Evolutionary conservation across 1,139 yeast genomes (phyloP), one percentile per base, ranked within the genome.

Genomic region (Candida gigantensis): DNA sequence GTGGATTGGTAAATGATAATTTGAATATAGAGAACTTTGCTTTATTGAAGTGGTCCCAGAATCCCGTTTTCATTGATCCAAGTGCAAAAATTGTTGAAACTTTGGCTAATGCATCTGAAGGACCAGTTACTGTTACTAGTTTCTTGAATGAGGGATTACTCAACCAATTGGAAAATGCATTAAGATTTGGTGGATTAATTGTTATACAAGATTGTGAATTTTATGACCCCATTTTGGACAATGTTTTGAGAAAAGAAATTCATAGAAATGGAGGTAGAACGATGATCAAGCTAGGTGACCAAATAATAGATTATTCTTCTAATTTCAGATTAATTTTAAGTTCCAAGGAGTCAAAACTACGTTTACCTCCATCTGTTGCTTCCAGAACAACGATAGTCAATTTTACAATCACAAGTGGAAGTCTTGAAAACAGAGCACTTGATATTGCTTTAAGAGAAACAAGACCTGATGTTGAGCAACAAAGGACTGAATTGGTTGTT

Each of bases 171-270:
- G 96, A 88, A 53, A 84, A 88, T 52, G 82, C 95, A 0, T 57
- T 90, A 18, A 67, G 94, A 43, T 90, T 90, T 66, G 97, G 98
- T 6, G 89, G 88, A 4, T 53, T 75, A 0, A 64, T 90, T 7
- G 54, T 90, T 9, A 72, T 90, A 20, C 79, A 78, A 48, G 94
- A 90, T 58, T 88, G 90, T 3, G 97, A 90, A 52, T 65, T 73
- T 47, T 79, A 77, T 52, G 92, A 90, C 55, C 95, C 97, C 0
- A 62, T 85, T 9, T 53, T 90, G 15, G 77, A 77, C 40, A 69
- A 83, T 0, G 58, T 90, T 2, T 60, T 92, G 30, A 70, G 79
- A 36, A 65, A 67, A 30, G 95, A 87, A 43, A 69, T 78, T 26
- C 73, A 71, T 29, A 66, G 72, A 23, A 71, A 82, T 28, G 96